Percentiles rank a stretch among this genome's conserved stretches.
Evolutionary conservation across 768 basidiomycete species (phyloP).

Genomic region (Lactarius deliciosus): DNA sequence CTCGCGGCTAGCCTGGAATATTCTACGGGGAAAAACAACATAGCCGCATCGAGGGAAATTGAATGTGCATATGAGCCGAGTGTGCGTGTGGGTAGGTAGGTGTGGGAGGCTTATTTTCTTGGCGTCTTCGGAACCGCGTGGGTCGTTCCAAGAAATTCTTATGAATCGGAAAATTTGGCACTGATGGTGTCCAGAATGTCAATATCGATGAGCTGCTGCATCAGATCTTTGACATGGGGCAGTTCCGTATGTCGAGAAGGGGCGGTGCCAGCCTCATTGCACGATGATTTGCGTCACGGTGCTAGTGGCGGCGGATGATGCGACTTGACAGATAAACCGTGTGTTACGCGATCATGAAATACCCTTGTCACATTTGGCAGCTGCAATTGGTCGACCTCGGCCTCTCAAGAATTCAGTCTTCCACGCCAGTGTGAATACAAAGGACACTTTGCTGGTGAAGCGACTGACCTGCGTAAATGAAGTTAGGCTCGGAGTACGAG

Average conservation of each 20-base stretch:
- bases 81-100: neutral
- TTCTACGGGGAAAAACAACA: neutral
- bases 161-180: neutral
- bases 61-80: neutral
- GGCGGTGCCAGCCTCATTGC: neutral
- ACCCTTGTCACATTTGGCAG: neutral
- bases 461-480: neutral
- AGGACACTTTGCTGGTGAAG: neutral
- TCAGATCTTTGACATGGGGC: neutral
- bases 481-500: neutral
- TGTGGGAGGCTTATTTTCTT: neutral
- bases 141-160: neutral
- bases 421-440: neutral
- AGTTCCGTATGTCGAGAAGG: neutral
- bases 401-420: neutral
- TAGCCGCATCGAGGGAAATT: neutral
- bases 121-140: neutral
- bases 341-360: neutral
- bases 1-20: neutral
- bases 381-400: neutral
- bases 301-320: neutral
- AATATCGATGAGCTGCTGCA: neutral
- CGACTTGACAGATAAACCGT: neutral
- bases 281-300: neutral
- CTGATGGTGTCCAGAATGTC: neutral